Evolutionary conservation across 805 yeast genomes (phyloP), one percentile per base, ranked within the genome.

Genomic region (Middelhovenomyces tepae): DNA sequence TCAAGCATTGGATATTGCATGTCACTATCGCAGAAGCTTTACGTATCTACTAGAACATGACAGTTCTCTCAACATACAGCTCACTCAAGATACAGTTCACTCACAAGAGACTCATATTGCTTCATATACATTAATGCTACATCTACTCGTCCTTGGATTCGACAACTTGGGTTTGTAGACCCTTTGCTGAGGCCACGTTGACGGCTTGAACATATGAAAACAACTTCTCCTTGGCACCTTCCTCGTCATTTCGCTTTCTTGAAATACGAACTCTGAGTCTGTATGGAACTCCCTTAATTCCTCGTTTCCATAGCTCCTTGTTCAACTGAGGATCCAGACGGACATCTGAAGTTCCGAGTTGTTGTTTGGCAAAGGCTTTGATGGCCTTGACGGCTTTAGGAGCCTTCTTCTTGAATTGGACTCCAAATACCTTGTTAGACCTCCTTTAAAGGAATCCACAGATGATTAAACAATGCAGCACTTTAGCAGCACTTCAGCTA

Each of bases 221-320:
- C 68, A 91, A 78, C 68, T 87, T 85, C 74, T 85, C 87, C 78
- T 80, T 81, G 62, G 98, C 96, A 65, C 85, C 89, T 77, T 91
- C 98, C 76, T 91, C 98, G 71, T 91, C 96, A 77, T 91, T 91
- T 78, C 97, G 85, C 87, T 81, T 91, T 80, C 95, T 82, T 48
- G 97, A 86, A 73, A 91, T 87, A 76, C 95, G 87, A 67, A 91
- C 77, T 77, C 98, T 87, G 70, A 91, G 66, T 79, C 95, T 87
- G 85, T 72, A 74, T 67, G 94, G 95, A 62, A 85, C 94, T 75
- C 96, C 96, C 78, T 87, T 86, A 73, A 91, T 79, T 77, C 98
- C 98, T 76, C 94, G 87, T 71, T 84, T 81, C 98, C 98, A 91
- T 74, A 91, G 76, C 64, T 80, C 93, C 71, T 87, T 91, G 83